Evolutionary conservation across 2,329 filamentous ascomycete genomes (phyloP), one percentile per base, ranked within the genome.

Genomic region (Penicillium sp.): DNA sequence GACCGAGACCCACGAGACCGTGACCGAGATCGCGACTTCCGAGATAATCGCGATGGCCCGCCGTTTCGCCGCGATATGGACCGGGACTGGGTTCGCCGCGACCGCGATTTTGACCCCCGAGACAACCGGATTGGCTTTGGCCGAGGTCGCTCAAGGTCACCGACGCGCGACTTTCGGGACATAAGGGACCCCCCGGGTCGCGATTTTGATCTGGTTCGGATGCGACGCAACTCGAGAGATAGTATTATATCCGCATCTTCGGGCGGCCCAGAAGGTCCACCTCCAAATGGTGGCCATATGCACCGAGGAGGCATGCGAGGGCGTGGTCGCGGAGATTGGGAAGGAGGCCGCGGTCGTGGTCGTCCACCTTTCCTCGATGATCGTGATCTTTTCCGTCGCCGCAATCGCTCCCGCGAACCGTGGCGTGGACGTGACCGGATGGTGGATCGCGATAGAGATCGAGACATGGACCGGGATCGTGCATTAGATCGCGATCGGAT

Each of bases 1-100:
- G 69, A 71, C 14, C 82, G 84, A 24, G 89, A 90, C 50, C 87
- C 86, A 64, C 79, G 84, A 42, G 77, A 79, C 20, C 48, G 48
- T 10, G 48, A 50, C 53, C 71, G 76, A 16, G 73, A 78, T 47
- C 66, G 72, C 35, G 77, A 79, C 39, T 71, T 72, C 62, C 70
- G 74, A 51, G 77, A 80, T 39, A 58, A 56, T 22, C 71, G 72
- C 43, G 73, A 75, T 68, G 78, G 56, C 53, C 78, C 61, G 14
- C 63, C 72, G 61, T 73, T 73, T 63, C 69, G 74, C 64, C 73
- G 77, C 35, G 74, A 76, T 35, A 64, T 63, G 61, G 77, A 77
- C 48, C 72, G 76, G 13, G 76, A 81, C 39, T 78, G 76, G 74
- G 64, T 72, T 51, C 77, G 79, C 13, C 74, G 78, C 31, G 76